Percentiles rank a stretch among this genome's conserved stretches.
These are phyloP conservation scores for Ogataea pignaliae DNA, from an alignment of 805 yeast genomes.

Conservation along the genomic window DNA sequence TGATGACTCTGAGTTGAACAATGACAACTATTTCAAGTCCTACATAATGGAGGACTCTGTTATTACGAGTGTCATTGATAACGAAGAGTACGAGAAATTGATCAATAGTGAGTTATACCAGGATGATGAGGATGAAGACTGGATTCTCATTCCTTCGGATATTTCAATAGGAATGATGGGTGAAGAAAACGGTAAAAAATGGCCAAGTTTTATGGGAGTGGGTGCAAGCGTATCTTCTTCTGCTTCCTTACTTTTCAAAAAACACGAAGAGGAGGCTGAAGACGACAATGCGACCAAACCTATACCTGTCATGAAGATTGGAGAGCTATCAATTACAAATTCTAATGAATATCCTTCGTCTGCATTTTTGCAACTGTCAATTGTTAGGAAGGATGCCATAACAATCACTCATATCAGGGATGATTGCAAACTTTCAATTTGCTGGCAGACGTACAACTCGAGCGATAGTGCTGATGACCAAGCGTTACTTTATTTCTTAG, in stretches of 20 bases:
- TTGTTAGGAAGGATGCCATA: constrained; percentile 1
- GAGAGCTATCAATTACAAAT: constrained; percentile 20
- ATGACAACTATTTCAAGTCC: constrained; percentile 11
- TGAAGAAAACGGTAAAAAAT: constrained; percentile 8
- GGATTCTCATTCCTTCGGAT: constrained; percentile 23
- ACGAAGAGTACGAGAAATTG: constrained; percentile 24
- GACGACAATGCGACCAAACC: background rate
- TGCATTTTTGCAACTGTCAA: constrained; percentile 12
- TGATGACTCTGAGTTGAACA: constrained; percentile 14
- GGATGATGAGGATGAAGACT: constrained; percentile 25
- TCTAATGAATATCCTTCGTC: constrained; percentile 22
- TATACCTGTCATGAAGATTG: constrained; percentile 17
- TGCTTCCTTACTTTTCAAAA: background rate
- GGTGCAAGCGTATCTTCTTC: too few species aligned
- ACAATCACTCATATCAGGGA: background rate
- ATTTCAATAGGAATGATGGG: constrained; percentile 4
- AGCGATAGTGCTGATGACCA: constrained; percentile 12
- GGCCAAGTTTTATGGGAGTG: background rate
- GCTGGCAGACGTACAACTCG: constrained; percentile 17
- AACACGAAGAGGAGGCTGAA: background rate
- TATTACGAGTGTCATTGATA: constrained; percentile 21
- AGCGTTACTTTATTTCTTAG: constrained; percentile 24
- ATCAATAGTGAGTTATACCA: constrained; percentile 20
- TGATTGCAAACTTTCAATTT: constrained; percentile 9
- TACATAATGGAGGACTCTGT: constrained; percentile 20